Evolutionary conservation across 768 basidiomycete genomes (phyloP).

Genomic region (Phylloporus sp.): DNA sequence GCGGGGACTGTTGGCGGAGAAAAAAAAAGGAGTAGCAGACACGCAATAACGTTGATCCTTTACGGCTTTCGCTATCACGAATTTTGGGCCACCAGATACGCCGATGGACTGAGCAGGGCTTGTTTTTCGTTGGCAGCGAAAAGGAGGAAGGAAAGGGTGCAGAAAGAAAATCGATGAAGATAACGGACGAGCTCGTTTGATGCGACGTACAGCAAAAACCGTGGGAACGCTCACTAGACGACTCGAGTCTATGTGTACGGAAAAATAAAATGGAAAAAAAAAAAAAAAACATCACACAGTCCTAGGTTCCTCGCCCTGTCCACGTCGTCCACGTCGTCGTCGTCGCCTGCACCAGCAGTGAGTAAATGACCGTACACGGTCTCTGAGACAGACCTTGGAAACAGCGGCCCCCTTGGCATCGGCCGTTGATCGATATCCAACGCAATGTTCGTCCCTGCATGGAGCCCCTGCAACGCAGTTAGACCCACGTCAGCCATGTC

Average conservation of each 20-base stretch:
- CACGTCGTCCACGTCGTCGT: slow-evolving; percentile 27
- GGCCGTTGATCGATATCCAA: slow-evolving; percentile 87
- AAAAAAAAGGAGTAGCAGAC: slow-evolving; percentile 24
- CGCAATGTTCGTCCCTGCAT: slow-evolving; percentile 88
- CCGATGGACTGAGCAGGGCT: too few relatives aligned
- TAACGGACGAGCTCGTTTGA: slow-evolving; percentile 32
- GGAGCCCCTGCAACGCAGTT: slow-evolving; percentile 59
- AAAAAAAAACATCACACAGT: not conserved
- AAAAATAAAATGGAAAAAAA: not conserved
- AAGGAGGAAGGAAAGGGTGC: slow-evolving; percentile 7
- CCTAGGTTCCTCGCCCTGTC: slow-evolving; percentile 8
- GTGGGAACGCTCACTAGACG: slow-evolving; percentile 19
- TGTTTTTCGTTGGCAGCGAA: slow-evolving; percentile 20
- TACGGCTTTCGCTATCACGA: slow-evolving; percentile 16
- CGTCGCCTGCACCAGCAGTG: slow-evolving; percentile 16
- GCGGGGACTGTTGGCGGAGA: slow-evolving; percentile 7
- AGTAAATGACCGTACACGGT: not conserved
- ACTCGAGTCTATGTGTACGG: not conserved
- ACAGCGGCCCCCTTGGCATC: slow-evolving; percentile 88
- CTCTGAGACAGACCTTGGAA: slow-evolving; percentile 56
- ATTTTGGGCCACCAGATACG: too few relatives aligned
- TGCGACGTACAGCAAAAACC: slow-evolving; percentile 28
- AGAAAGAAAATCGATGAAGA: slow-evolving; percentile 33
- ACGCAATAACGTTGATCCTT: slow-evolving; percentile 19
- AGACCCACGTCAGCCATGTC: not conserved